A percentile compares a stretch with the other conserved stretches of the same genome.
Evolutionary conservation across 2,329 filamentous ascomycete species (phyloP).

Genomic region (Fusarium verrucosum): DNA sequence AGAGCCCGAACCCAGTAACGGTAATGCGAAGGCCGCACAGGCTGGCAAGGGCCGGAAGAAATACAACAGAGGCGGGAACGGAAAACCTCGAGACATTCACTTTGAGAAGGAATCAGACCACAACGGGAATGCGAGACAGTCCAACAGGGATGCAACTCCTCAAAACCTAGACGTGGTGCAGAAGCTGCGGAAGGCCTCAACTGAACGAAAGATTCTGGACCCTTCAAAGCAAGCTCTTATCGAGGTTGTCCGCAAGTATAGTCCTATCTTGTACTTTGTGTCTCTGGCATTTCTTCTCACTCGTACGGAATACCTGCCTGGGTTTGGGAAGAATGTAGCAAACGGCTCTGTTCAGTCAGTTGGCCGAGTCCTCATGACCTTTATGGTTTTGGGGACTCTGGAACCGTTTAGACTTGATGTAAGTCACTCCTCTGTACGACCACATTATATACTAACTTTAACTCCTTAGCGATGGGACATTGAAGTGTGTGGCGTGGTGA

Average conservation of each 20-base stretch:
- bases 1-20: neutral
- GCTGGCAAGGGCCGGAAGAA: neutral
- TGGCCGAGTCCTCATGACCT: conserved; percentile 30
- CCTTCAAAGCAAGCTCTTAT: neutral
- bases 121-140: neutral
- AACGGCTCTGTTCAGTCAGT: neutral
- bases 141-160: neutral
- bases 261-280: conserved; percentile 2
- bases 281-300: conserved; percentile 14
- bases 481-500: conserved; percentile 28
- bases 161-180: neutral
- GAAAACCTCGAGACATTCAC: neutral
- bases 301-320: neutral
- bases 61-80: neutral
- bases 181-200: neutral
- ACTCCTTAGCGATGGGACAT: conserved; percentile 30
- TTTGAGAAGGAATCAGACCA: neutral
- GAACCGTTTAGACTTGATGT: conserved; percentile 39
- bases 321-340: neutral
- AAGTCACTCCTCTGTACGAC: neutral
- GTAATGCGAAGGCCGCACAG: neutral
- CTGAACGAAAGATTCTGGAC: neutral
- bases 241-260: neutral
- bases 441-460: neutral
- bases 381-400: conserved; percentile 34